Percentiles rank a stretch among this genome's conserved stretches.
These are phyloP conservation scores for Quercus parvula DNA, from an alignment of 306 rosid species.

Conservation along the genomic window DNA sequence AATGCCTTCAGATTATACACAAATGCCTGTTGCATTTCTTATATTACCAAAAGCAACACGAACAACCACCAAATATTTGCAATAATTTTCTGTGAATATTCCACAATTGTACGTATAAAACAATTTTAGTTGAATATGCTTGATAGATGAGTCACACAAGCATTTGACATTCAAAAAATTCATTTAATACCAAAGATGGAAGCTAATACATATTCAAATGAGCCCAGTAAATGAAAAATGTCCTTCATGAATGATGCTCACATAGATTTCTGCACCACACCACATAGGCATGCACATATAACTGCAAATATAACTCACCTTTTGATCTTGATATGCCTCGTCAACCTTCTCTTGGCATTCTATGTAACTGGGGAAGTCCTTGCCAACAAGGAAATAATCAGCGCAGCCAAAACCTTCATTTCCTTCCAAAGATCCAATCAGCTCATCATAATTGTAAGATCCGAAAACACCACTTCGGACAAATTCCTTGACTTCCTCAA, in stretches of 20 bases:
- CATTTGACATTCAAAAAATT: neutral
- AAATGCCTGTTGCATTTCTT: neutral
- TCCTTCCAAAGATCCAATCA: slow-evolving; percentile 90
- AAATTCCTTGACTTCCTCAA: slow-evolving; percentile 84
- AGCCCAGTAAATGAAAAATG: slow-evolving; percentile 13
- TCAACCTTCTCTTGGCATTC: slow-evolving; percentile 95
- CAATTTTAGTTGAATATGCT: neutral
- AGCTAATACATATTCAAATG: neutral
- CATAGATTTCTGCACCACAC: neutral
- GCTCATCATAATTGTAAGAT: slow-evolving; percentile 59
- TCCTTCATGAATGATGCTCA: neutral
- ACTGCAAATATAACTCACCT: slow-evolving; percentile 41
- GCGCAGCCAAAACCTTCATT: slow-evolving; percentile 90
- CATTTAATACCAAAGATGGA: neutral
- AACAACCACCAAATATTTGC: neutral
- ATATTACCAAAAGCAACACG: neutral
- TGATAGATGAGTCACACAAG: slow-evolving; percentile 6
- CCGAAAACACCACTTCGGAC: slow-evolving; percentile 89
- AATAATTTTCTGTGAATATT: neutral
- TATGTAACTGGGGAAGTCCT: slow-evolving; percentile 95
- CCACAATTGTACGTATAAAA: neutral
- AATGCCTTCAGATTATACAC: neutral
- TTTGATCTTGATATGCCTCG: slow-evolving; percentile 75
- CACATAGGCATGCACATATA: slow-evolving; percentile 5
- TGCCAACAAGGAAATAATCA: slow-evolving; percentile 96